A percentile compares a stretch with the other conserved stretches of the same genome.
Evolutionary conservation across 2,329 filamentous ascomycete genomes (phyloP).

Genomic region (Epichloe festucae): DNA sequence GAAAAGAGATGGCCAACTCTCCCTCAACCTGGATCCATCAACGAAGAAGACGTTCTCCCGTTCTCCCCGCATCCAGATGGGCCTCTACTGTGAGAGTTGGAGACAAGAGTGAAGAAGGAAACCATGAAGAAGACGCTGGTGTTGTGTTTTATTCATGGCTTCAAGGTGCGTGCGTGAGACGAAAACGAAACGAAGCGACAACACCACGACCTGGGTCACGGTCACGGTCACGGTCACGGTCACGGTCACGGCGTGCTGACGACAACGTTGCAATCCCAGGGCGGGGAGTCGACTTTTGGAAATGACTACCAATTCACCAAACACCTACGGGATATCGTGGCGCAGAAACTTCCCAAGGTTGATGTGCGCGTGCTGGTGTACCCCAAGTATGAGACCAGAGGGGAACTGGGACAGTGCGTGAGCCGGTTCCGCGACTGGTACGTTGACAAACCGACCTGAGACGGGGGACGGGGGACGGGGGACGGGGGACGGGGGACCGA

Average conservation of each 20-base stretch:
- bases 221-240: too few relatives aligned
- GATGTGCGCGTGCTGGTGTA: slow-evolving; percentile 59
- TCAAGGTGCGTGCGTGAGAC: slow-evolving; percentile 44
- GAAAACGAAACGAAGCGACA: too few relatives aligned
- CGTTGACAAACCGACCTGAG: slow-evolving; percentile 8
- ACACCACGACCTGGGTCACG: too few relatives aligned
- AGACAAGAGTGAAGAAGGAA: not conserved
- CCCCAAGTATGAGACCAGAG: slow-evolving; percentile 70
- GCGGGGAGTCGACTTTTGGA: slow-evolving; percentile 66
- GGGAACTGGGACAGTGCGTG: slow-evolving; percentile 60
- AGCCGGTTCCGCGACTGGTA: slow-evolving; percentile 64
- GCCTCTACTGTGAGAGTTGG: not conserved
- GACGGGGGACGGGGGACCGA: too few relatives aligned
- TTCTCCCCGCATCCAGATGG: not conserved
- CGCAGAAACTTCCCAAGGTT: slow-evolving; percentile 54
- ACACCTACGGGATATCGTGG: slow-evolving; percentile 52
- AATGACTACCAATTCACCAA: slow-evolving; percentile 53
- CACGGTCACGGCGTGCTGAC: not conserved
- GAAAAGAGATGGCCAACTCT: too few relatives aligned
- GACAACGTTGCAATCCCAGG: slow-evolving; percentile 30
- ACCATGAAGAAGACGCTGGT: slow-evolving; percentile 60
- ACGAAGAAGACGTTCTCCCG: not conserved
- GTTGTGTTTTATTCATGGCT: slow-evolving; percentile 77
- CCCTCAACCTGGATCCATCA: too few relatives aligned
- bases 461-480: too few relatives aligned